Evolutionary conservation across 176 grass and related monocot species (phyloP).

Genomic region (Paspalum notatum): DNA sequence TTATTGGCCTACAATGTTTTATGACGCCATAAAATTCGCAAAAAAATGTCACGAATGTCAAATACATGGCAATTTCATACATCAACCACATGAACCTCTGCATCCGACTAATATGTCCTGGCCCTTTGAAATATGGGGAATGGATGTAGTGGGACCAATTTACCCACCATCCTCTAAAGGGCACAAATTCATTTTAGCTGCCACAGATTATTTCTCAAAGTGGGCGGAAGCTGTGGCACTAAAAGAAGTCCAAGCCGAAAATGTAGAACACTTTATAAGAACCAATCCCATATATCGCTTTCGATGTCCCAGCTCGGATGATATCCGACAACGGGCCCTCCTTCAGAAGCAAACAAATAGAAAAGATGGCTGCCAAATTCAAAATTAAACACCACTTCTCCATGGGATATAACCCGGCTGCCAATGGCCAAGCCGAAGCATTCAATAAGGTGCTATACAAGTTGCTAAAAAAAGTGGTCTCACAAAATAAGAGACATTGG

Average conservation of each 20-base stretch:
- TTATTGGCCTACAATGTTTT: conserved; percentile 14
- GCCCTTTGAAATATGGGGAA: conserved; percentile 32
- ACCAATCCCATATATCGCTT: neutral
- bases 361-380: neutral
- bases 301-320: neutral
- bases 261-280: neutral
- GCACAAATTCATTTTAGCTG: neutral
- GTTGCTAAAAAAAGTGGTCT: neutral
- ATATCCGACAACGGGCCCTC: neutral
- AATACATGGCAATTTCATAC: conserved; percentile 20
- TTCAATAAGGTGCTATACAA: neutral
- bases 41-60: conserved; percentile 1
- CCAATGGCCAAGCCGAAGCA: too few relatives aligned
- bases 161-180: neutral
- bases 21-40: neutral
- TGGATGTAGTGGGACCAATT: neutral
- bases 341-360: neutral
- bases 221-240: neutral
- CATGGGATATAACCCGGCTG: neutral
- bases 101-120: neutral
- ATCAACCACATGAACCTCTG: neutral
- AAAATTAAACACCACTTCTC: neutral
- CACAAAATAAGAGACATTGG: neutral
- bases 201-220: neutral
- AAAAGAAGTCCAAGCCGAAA: neutral